Base-by-base conservation (phyloP, 108 stramenopile genomes). In the Nannochloropsis oceanica region DNA sequence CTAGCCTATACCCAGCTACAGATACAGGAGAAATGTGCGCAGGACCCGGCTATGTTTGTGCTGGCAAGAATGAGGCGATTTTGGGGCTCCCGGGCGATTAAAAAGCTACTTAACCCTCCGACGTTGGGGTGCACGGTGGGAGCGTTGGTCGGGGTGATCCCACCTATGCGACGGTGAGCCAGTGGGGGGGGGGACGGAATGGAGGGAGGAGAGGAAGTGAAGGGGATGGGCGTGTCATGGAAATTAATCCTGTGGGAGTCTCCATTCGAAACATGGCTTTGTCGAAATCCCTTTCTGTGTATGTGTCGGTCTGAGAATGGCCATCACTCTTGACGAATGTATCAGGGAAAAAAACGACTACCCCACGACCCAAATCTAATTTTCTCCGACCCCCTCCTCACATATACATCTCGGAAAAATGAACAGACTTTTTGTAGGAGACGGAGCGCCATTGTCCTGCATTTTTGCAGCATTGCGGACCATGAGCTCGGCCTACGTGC, bases 41-140 rank as follows among this genome's bases (percentile, higher is more conserved):
- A 24, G 26, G 2, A 81, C 80, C 25, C 26, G n/a, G 13, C 26
- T 5, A 13, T 14, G 13, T 22, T 25, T 25, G 80, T 14, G 8
- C 25, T 81, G 8, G 26, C 13, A 13, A 81, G 25, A 27, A 25
- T 25, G 25, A 22, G 26, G 80, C 80, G 25, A 11, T 22, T 27
- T 13, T 22, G 3, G 25, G 26, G 43, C 7, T 43, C 59, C 8
- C 59, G 59, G 59, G 59, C 59, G 59, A 9, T 73, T 18, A 73
- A 73, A n/a, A 73, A 73, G 59, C 59, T 88, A 14, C 43, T 88
- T 13, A 88, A 84, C 85, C 88, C 88, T 25, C 88, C 88, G 8
- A 88, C 85, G 10, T 82, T 88, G 22, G 88, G 84, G 44, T 88
- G 88, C 85, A 44, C 85, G 79, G 22, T 43, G 44, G 88, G 88